These are phyloP conservation scores for Podospora appendiculata DNA, from an alignment of 495 filamentous ascomycete species.

Conservation along the genomic window DNA sequence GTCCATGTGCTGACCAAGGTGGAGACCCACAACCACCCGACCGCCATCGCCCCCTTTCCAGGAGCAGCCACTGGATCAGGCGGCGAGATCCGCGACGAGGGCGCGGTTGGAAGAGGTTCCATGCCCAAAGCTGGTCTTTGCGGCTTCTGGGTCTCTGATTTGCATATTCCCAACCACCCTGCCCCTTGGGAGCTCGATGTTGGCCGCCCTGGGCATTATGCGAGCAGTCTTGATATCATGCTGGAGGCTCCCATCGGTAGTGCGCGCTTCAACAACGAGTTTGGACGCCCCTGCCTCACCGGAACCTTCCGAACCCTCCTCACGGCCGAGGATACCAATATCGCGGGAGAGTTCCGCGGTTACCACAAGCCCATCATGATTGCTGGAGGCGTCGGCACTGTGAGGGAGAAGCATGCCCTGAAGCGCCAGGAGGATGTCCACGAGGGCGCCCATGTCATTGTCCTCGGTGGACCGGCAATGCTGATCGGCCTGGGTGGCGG, in stretches of 20 bases:
- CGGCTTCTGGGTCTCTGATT: conserved; percentile 90
- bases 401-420: conserved; percentile 84
- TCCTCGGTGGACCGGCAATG: conserved; percentile 94
- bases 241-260: conserved; percentile 91
- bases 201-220: conserved; percentile 85
- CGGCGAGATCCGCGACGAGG: conserved; percentile 92
- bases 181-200: conserved; percentile 88
- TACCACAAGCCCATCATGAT: conserved; percentile 99
- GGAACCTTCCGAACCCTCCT: conserved; percentile 89
- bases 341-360: conserved; percentile 61
- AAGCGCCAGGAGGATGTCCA: conserved; percentile 72
- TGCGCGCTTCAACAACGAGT: conserved; percentile 95
- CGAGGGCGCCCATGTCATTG: conserved; percentile 78
- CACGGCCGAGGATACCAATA: conserved; percentile 41
- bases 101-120: conserved; percentile 86
- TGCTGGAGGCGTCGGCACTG: conserved; percentile 92
- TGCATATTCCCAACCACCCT: conserved; percentile 71
- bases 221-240: conserved; percentile 93
- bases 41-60: conserved; percentile 77
- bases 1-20: conserved; percentile 91
- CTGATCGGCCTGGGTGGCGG: conserved; percentile 93
- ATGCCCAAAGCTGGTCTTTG: conserved; percentile 87
- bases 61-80: conserved; percentile 93
- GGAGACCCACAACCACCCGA: conserved; percentile 97
- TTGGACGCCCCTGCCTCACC: conserved; percentile 82